Evolutionary conservation across 169 alveolate species (phyloP).

Genomic region (Cyclospora cayetanensis): DNA sequence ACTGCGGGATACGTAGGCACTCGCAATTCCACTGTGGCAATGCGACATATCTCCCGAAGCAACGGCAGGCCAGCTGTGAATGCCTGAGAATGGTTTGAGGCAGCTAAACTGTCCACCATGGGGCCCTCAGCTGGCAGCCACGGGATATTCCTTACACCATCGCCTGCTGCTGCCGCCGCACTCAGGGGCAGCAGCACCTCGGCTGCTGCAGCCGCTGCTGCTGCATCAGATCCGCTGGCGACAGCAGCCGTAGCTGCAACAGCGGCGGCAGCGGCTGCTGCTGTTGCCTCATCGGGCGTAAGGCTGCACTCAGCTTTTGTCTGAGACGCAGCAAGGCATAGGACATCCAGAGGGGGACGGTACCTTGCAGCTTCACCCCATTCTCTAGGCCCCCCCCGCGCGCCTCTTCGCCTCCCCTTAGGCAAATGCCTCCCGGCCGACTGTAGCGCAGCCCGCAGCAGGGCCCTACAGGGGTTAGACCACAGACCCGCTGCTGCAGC

Average conservation of each 20-base stretch:
- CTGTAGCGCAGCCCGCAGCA: slow-evolving; percentile 63
- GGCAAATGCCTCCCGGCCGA: slow-evolving; percentile 51
- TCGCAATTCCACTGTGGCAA: slow-evolving; percentile 54
- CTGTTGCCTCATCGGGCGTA: slow-evolving; percentile 54
- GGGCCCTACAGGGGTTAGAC: slow-evolving; percentile 28
- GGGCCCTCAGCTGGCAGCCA: slow-evolving; percentile 63
- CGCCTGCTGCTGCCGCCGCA: slow-evolving; percentile 34
- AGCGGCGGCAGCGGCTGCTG: slow-evolving; percentile 45
- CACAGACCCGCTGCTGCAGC: slow-evolving; percentile 5
- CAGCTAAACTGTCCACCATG: slow-evolving; percentile 50
- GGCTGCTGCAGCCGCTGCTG: slow-evolving; percentile 54
- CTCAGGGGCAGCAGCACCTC: slow-evolving; percentile 27
- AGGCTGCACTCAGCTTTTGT: slow-evolving; percentile 57
- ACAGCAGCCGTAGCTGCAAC: slow-evolving; percentile 26
- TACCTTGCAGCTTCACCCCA: slow-evolving; percentile 45
- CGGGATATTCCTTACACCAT: slow-evolving; percentile 7
- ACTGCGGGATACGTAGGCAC: slow-evolving; percentile 27
- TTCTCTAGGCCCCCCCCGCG: slow-evolving; percentile 47
- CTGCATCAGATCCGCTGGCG: slow-evolving; percentile 41
- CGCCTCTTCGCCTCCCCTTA: slow-evolving; percentile 30
- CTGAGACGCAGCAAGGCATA: slow-evolving; percentile 46
- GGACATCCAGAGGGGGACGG: slow-evolving; percentile 40
- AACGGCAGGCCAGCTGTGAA: slow-evolving; percentile 48
- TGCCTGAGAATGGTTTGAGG: slow-evolving; percentile 41
- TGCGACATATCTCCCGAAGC: slow-evolving; percentile 53